Base-by-base conservation (phyloP, 257 asterid genomes). In the Haberlea rhodopensis region DNA sequence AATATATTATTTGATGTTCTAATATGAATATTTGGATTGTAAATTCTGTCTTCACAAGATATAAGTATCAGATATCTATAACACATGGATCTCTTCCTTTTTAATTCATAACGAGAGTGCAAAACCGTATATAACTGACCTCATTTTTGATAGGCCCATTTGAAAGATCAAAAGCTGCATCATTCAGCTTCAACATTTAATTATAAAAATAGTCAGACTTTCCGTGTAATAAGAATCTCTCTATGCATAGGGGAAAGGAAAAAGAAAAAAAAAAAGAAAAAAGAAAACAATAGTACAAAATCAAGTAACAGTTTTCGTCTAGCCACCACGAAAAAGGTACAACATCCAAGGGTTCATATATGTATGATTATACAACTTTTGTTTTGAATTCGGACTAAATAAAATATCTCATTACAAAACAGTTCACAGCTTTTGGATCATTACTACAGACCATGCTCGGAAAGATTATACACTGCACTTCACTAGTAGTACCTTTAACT, bases 101-200 rank as follows among this genome's bases (percentile, higher is more conserved):
- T 34, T 40, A 2, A 28, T 16, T 11, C 8, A 18, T 48, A 53
- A 67, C 16, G 3, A 25, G 57, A 32, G 49, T 18, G 43, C 20
- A 32, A 62, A 65, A 23, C 10, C 2, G 43, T 34, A 34, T 34
- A n/a, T n/a, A 37, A 76, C 80, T 67, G 58, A 89, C 99, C 99
- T 92, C 95, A 53, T 75, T 91, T 80, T 77, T 84, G 67, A 92
- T 88, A 10, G 73, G 67, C 52, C 99, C 99, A 26, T 82, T 92
- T 51, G 99, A 92, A 76, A 92, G 97, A 82, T 92, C 99, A 79
- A 92, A 92, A 57, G 97, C 96, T 19, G 99, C 99, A 84, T 92
- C 99, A 23, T 89, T 92, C 82, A 92, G 81, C 97, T 89, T 75
- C 87, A 77, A 53, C 75, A 80, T 51, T 64, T 26, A 25, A 3